Evolutionary conservation across 177 flowering plant species (phyloP).

Genomic region (Telopea speciosissima): DNA sequence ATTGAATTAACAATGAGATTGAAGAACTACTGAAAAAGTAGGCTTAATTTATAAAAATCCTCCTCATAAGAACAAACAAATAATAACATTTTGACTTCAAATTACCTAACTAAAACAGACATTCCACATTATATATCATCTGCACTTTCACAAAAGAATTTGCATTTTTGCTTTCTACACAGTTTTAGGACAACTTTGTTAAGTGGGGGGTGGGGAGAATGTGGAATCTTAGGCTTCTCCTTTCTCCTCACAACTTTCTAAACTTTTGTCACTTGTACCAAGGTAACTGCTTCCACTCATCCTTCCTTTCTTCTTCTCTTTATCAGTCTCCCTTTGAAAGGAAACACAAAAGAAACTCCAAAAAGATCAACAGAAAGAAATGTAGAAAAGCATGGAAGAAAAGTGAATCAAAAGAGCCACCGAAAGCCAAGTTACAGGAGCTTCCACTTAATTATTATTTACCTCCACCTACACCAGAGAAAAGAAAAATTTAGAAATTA

Average conservation of each 20-base stretch:
- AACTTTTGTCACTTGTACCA: constrained; percentile 3
- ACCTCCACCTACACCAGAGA: neutral
- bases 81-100: neutral
- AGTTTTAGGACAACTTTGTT: constrained; percentile 12
- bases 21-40: neutral
- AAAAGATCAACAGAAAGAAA: constrained; percentile 16
- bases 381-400: constrained; percentile 13
- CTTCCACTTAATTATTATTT: neutral
- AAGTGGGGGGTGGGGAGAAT: constrained; percentile 13
- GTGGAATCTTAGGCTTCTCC: constrained; percentile 21
- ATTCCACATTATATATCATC: neutral
- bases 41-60: no score
- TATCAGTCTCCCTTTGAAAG: neutral
- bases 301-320: constrained; percentile 9
- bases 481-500: neutral
- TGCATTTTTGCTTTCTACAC: constrained; percentile 17
- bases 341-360: constrained; percentile 6
- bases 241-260: constrained; percentile 1
- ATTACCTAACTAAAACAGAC: neutral
- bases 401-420: constrained; percentile 12
- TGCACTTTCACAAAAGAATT: constrained; percentile 21
- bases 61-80: neutral
- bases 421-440: constrained; percentile 13
- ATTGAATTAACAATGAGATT: neutral
- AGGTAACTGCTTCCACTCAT: constrained; percentile 15